Conservation (phyloP, 2,329 filamentous ascomycete species). For the Phoma herbarum region DNA sequence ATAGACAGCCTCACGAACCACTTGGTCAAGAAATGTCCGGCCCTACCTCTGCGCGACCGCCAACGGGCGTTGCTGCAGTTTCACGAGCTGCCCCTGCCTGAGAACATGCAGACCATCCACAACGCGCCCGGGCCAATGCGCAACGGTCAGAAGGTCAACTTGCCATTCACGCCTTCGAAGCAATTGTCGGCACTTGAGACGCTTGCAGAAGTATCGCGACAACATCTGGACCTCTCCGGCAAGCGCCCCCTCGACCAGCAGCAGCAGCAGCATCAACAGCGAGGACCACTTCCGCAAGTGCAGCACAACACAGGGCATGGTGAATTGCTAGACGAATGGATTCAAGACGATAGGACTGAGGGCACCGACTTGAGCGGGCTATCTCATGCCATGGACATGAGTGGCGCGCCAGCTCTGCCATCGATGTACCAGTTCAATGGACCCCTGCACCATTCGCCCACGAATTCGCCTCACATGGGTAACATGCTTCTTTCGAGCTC, state of each 20-base stretch:
- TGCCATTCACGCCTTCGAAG: conserved; percentile 57
- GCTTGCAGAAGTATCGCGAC: conserved; percentile 85
- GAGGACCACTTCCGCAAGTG: conserved; percentile 19
- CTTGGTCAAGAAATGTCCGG: conserved; percentile 85
- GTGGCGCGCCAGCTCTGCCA: conserved; percentile 45
- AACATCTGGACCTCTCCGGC: conserved; percentile 67
- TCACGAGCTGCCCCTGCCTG: conserved; percentile 68
- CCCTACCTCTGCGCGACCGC: conserved; percentile 76
- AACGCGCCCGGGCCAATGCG: conserved; percentile 32
- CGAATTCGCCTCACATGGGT: conserved; percentile 46
- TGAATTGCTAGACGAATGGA: conserved; percentile 49
- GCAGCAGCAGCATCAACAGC: conserved; percentile 4
- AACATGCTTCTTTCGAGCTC: conserved; percentile 41
- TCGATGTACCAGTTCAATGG: conserved; percentile 52
- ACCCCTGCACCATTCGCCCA: conserved; percentile 48
- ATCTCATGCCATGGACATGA: conserved; percentile 45
- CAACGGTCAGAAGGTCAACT: conserved; percentile 46
- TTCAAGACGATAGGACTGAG: conserved; percentile 51
- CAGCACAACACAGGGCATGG: conserved; percentile 35
- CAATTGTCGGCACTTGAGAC: conserved; percentile 85
- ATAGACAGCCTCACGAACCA: conserved; percentile 84
- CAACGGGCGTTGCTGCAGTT: conserved; percentile 77
- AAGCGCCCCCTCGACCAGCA: conserved; percentile 51
- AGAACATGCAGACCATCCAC: conserved; percentile 41
- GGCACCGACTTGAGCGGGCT: conserved; percentile 33